Evolutionary conservation across 805 yeast genomes (phyloP), one percentile per base, ranked within the genome.

Genomic region (Lipomyces orientalis): DNA sequence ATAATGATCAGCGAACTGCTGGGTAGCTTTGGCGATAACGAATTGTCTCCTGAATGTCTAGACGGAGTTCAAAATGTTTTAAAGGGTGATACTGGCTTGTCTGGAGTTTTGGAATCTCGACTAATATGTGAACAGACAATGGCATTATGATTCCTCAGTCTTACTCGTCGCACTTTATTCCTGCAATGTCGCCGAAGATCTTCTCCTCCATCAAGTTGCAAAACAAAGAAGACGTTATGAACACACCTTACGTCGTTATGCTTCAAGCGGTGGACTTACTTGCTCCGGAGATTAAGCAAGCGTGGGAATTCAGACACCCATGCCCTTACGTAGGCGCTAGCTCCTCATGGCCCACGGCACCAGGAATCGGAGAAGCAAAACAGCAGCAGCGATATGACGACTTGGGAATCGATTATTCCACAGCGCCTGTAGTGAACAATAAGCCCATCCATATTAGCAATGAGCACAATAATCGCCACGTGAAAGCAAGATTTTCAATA

Each of bases 21-120:
- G 34, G 98, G 98, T 5, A 90, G 97, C 16, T 90, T 94, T 79
- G 98, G 97, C 3, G 94, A 96, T 76, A 94, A 93, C 77, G 98
- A 93, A 76, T 81, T 91, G 19, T 84, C 91, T 8, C 98, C 98
- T 0, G 98, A 93, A 76, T 88, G 95, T 66, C 76, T 91, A 2
- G 80, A 80, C 57, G 79, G 83, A 0, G 73, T 82, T 19, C 83
- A 84, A 61, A 70, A 74, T 59, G 72, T 75, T 72, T 67, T 83
- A 73, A 83, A 85, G 77, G 54, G 72, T 69, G 62, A 6, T 34
- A n/a, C 35, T 52, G 33, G 63, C 37, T 10, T 72, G 84, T 77
- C 62, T 78, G 29, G 77, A 76, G 7, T 66, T 72, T 10, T 65
- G 14, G n/a, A 22, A n/a, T 31, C 37, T 16, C 34, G 25, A 31